Evolutionary conservation across 805 yeast species (phyloP).

Genomic region (Tetrapisispora nanseiensis): DNA sequence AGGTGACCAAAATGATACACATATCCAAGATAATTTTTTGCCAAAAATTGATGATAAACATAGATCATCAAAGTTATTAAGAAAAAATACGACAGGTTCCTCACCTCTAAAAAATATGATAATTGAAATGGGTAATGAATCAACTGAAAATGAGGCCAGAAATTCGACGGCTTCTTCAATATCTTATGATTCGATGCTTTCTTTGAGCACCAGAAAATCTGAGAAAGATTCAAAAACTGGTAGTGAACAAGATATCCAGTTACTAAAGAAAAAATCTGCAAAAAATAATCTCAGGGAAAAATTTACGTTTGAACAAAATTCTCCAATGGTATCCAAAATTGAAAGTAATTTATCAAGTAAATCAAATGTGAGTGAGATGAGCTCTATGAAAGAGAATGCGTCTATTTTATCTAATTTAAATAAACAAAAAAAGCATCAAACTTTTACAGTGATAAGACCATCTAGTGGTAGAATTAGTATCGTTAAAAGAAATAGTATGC

Average conservation of each 20-base stretch:
- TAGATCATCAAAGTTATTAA: background rate
- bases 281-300: slow-evolving; percentile 38
- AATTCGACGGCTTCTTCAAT: background rate
- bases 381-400: background rate
- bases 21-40: background rate
- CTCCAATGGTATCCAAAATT: background rate
- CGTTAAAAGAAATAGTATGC: slow-evolving; percentile 9
- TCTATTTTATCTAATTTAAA: background rate
- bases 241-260: slow-evolving; percentile 13
- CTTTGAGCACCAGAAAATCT: slow-evolving; percentile 1
- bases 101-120: slow-evolving; percentile 14
- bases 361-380: background rate
- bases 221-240: background rate
- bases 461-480: slow-evolving; percentile 29
- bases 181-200: slow-evolving; percentile 9
- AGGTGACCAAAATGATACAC: background rate
- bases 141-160: background rate
- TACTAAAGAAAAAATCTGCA: slow-evolving; percentile 42
- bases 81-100: slow-evolving; percentile 1
- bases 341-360: background rate
- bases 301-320: slow-evolving; percentile 29
- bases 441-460: slow-evolving; percentile 15
- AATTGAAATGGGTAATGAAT: slow-evolving; percentile 6
- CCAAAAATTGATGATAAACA: background rate
- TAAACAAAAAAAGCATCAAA: slow-evolving; percentile 6